Evolutionary conservation across 257 asterid species (phyloP), one percentile per base, ranked within the genome.

Genomic region (Solanum bulbocastanum): DNA sequence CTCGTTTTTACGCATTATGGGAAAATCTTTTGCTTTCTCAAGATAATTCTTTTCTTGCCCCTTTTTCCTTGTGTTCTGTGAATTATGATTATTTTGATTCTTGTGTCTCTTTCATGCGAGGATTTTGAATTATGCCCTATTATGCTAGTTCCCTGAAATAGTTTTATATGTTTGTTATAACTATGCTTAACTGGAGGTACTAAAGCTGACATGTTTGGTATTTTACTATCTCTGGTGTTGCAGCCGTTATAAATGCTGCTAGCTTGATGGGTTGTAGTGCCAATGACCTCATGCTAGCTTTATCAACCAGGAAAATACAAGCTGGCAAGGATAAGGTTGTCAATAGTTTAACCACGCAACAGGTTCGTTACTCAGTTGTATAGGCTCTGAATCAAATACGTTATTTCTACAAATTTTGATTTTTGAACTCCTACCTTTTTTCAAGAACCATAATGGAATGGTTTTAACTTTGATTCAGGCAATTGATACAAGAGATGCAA

Each of bases 241-340:
- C 96, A 97, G 99, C 99, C 85, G 91, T 95, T 87, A 86, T 88
- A 90, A 92, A 91, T 90, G 95, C 98, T 90, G 94, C 96, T 87
- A 87, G 90, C 91, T 93, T 97, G 93, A 90, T 97, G 62, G 99
- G 99, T 79, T 97, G 99, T 92, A 88, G 91, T 91, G 88, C 87
- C 87, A 88, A 92, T 88, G 98, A 96, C 88, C 94, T 97, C 89
- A 91, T 91, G 89, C 90, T 88, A 89, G 93, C 94, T 90, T 91
- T 97, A 88, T 95, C 99, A 75, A 94, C 94, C 42, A 92, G 83
- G 84, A 89, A 86, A 89, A 90, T 96, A 91, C 96, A 92, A 90
- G 94, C 94, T 83, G 97, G 98, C 71, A 94, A 92, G 87, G 99
- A 95, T 86, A 91, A 91, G 86, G 95, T 95, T 65, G 88, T 93